These are phyloP conservation scores for Starmerella tilneyi DNA, from an alignment of 805 yeast genomes.

Conservation along the genomic window DNA sequence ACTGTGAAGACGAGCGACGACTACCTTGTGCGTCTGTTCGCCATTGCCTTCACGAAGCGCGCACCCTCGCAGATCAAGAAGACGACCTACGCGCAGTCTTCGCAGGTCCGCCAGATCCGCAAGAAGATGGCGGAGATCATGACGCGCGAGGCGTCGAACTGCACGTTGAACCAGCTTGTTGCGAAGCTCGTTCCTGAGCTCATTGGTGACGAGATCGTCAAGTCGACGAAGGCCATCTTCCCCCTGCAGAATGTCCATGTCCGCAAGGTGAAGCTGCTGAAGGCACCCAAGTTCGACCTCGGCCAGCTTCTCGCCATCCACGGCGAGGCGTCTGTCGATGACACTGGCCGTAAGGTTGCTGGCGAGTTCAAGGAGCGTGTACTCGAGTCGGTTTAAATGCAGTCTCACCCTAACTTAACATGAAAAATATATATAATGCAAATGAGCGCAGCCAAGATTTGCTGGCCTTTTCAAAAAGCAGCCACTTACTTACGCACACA, in stretches of 20 bases:
- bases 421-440: slow-evolving; percentile 8
- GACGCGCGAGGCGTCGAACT: slow-evolving; percentile 91
- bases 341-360: slow-evolving; percentile 94
- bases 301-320: slow-evolving; percentile 93
- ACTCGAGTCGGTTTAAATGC: slow-evolving; percentile 82
- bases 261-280: slow-evolving; percentile 96
- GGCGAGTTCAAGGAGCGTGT: slow-evolving; percentile 95
- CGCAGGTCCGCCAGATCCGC: slow-evolving; percentile 95
- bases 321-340: slow-evolving; percentile 90
- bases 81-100: slow-evolving; percentile 95
- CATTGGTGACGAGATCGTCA: slow-evolving; percentile 96
- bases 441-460: not conserved
- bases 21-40: slow-evolving; percentile 90
- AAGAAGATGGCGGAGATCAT: slow-evolving; percentile 92
- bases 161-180: slow-evolving; percentile 91
- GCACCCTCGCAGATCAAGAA: slow-evolving; percentile 94
- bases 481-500: too few species aligned
- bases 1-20: slow-evolving; percentile 97
- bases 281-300: slow-evolving; percentile 97
- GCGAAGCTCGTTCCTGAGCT: slow-evolving; percentile 97
- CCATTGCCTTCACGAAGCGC: slow-evolving; percentile 98
- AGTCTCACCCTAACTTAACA: slow-evolving; percentile 9
- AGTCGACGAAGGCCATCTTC: slow-evolving; percentile 86
- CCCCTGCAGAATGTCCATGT: slow-evolving; percentile 98
- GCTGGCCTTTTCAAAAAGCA: not conserved